These are phyloP conservation scores for Thuidium tamariscinum DNA, from an alignment of 225 moss, liverwort and hornwort genomes.

Conservation along the genomic window DNA sequence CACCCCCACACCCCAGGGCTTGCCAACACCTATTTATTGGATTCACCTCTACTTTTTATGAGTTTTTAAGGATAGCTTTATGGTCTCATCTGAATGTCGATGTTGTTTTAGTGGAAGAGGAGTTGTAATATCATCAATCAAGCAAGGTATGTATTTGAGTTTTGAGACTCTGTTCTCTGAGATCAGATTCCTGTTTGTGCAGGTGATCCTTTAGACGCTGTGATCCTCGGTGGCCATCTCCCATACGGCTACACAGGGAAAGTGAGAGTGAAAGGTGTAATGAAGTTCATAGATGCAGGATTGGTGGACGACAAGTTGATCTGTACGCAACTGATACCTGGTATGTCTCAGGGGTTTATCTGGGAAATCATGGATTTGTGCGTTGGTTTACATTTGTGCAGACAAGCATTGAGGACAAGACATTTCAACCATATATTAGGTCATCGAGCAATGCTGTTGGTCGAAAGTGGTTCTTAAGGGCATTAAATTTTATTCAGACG, in stretches of 20 bases:
- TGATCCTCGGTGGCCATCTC: constrained; percentile 45
- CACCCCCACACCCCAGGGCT: too few relatives aligned
- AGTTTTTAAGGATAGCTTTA: neutral
- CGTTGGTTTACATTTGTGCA: neutral
- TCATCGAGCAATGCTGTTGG: neutral
- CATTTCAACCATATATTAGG: neutral
- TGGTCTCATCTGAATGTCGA: neutral
- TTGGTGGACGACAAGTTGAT: constrained; percentile 60
- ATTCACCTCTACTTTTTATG: neutral
- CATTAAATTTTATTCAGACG: neutral
- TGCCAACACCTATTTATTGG: neutral
- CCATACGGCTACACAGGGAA: constrained; percentile 48
- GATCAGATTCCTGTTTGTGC: neutral
- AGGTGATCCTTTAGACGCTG: constrained; percentile 54
- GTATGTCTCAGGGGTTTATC: neutral
- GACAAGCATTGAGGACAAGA: neutral
- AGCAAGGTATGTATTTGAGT: neutral
- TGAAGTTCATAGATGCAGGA: constrained; percentile 56
- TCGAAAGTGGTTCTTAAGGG: neutral
- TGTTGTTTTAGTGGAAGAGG: neutral
- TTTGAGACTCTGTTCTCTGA: neutral
- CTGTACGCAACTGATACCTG: constrained; percentile 40
- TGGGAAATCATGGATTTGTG: neutral
- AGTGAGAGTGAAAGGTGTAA: constrained; percentile 43
- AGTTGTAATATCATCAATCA: neutral